Base-by-base conservation (phyloP, 1,284 basidiomycete species). In the Trichosporon sp. region DNA sequence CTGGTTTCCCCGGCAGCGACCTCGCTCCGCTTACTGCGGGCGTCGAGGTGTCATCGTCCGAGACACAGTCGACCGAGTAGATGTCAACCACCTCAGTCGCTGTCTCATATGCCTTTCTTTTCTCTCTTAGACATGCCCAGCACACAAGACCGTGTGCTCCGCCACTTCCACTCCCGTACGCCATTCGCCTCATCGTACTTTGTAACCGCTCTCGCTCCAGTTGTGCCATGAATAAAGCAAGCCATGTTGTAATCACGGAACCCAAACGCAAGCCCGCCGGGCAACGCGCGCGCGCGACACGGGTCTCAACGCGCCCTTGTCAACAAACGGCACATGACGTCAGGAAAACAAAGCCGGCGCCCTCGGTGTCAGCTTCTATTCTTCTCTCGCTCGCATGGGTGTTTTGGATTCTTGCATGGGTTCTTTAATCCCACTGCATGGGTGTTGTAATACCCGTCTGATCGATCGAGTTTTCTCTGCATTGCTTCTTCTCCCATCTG, bases 271-370 rank as follows among this genome's bases (percentile, higher is more conserved):
- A n/a, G n/a, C n/a, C n/a, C n/a, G n/a, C n/a, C n/a, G n/a, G n/a
- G n/a, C n/a, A n/a, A n/a, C 5, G 25, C 25, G 25, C 23, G 23
- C 46, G 46, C 6, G 2, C 23, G 46, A 11, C 25, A 49, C 46
- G 23, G 23, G 13, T 9, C 13, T 14, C 16, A 27, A 23, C 19
- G 13, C 21, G 29, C 6, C 21, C 25, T 11, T 52, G 25, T 52
- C 46, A 54, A 54, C 49, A 54, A 29, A 10, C n/a, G n/a, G n/a
- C n/a, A n/a, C 40, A 31, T 54, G 49, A 54, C 49, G 49, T 54
- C 49, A 54, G 40, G 4, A 44, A 21, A 44, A 21, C 19, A 44
- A 32, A 44, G 40, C 23, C 40, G 40, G 40, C 19, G 7, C 7
- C 40, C 9, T n/a, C 13, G 23, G 37, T 21, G 40, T 44, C 40